These are phyloP conservation scores for Eucalyptus viminalis DNA, from an alignment of 345 rosid species.

Conservation along the genomic window DNA sequence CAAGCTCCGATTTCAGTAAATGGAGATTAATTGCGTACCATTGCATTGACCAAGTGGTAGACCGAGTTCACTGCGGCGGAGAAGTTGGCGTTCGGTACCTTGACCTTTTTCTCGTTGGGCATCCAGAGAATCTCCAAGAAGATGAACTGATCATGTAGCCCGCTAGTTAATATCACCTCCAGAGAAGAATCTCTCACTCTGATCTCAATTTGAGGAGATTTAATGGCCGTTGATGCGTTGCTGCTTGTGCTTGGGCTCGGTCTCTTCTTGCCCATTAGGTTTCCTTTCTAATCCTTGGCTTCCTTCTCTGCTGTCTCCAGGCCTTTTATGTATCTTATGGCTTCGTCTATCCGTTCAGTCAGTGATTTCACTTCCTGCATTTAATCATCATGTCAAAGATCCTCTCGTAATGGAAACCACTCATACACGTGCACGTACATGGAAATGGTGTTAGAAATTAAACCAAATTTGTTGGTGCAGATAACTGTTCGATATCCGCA, in stretches of 20 bases:
- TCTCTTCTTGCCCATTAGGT: conserved; percentile 9
- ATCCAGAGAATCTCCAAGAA: conserved; percentile 23
- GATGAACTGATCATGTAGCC: conserved; percentile 7
- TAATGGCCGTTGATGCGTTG: neutral
- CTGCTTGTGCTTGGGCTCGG: neutral
- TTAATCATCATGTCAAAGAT: neutral
- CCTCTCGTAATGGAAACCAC: neutral
- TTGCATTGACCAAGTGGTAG: conserved; percentile 19
- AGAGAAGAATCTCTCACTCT: conserved; percentile 12
- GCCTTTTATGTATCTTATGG: conserved; percentile 22
- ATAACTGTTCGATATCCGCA: no score
- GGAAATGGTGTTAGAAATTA: neutral
- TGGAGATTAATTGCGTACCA: conserved; percentile 11
- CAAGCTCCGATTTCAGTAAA: neutral
- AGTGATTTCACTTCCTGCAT: conserved; percentile 18
- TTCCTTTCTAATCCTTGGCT: conserved; percentile 14
- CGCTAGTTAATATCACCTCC: conserved; percentile 12
- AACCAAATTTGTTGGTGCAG: no score
- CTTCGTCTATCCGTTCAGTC: conserved; percentile 38
- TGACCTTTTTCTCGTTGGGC: conserved; percentile 17
- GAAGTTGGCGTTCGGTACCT: conserved; percentile 18
- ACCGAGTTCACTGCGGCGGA: conserved; percentile 4
- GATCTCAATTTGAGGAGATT: conserved; percentile 19
- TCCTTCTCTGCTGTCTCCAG: conserved; percentile 13
- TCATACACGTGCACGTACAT: neutral